Evolutionary conservation across 352 stramenopile genomes (phyloP), one percentile per base, ranked within the genome.

Genomic region (Plasmopara halstedii): DNA sequence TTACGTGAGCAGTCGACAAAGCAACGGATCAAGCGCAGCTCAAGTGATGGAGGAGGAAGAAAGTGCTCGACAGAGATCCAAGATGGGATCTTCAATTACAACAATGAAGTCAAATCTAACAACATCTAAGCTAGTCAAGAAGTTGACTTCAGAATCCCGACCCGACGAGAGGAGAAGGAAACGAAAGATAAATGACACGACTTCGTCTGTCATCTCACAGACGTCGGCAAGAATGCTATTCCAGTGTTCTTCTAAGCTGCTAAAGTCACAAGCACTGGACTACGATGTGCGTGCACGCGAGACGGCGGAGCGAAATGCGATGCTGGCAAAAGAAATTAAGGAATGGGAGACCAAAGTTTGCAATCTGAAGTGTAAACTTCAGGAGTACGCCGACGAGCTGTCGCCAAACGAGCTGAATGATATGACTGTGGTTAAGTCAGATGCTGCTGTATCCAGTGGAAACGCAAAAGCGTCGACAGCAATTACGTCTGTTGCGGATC

Each of bases 271-370:
- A 35, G 37, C 33, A 17, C 41, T 86, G 25, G 70, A 83, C 17
- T 64, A 62, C 19, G 65, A 84, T 15, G 56, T 79, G 11, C 74
- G 66, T 7, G 56, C 49, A 7, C 40, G 54, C 0, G 65, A 82
- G 17, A 34, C 81, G 23, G 58, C 68, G n/a, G 67, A 83, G 27
- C 61, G 73, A 6, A 62, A 68, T 31, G 47, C 44, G 15, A 32
- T 10, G 11, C 50, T 69, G 18, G 45, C 27, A 7, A 56, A 56
- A 14, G 56, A 73, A 39, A 62, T 72, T 5, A 46, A 62, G 4
- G 42, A 63, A 14, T 77, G 58, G 61, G 68, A 83, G 40, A 64
- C 55, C 33, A 60, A 61, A 20, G 56, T 79, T 18, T 50, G 58
- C 19, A 57, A 34, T 33, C 49, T 73, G 1, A 39, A 62, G 37